Evolutionary conservation across 129 eudicot species (phyloP).

Genomic region (Flaveria robusta): DNA sequence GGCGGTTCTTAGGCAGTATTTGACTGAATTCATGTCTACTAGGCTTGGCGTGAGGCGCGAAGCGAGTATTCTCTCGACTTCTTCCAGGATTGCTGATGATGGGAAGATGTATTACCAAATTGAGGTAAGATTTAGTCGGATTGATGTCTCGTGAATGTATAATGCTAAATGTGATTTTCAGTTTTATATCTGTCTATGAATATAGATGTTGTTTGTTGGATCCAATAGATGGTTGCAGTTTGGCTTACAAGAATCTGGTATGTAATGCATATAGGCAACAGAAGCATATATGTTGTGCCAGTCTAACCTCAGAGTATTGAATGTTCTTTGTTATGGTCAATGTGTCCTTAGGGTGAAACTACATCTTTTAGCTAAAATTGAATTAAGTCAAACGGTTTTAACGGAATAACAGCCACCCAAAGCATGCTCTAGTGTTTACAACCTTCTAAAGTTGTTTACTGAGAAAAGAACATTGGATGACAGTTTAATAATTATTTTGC

Average conservation of each 20-base stretch:
- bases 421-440: too few species aligned
- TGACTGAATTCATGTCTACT: slow-evolving; percentile 97
- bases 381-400: neutral
- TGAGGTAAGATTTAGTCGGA: slow-evolving; percentile 50
- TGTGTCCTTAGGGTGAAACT: neutral
- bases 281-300: neutral
- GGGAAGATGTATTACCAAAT: slow-evolving; percentile 88
- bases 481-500: too few species aligned
- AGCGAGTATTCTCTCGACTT: slow-evolving; percentile 70
- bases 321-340: too few species aligned
- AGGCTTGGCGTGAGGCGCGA: slow-evolving; percentile 94
- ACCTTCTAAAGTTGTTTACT: too few species aligned
- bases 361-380: too few species aligned
- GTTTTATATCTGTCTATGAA: too few species aligned
- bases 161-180: too few species aligned
- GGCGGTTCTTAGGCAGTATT: slow-evolving; percentile 67
- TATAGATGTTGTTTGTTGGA: too few species aligned
- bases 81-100: slow-evolving; percentile 80
- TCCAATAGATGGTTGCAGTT: too few species aligned
- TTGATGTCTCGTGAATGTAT: neutral
- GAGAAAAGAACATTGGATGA: too few species aligned
- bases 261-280: neutral
- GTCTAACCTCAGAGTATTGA: too few species aligned
- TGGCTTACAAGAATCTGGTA: neutral
- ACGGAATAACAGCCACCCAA: too few species aligned